These are phyloP conservation scores for Carpinus fangiana DNA, from an alignment of 306 rosid species.

Conservation along the genomic window DNA sequence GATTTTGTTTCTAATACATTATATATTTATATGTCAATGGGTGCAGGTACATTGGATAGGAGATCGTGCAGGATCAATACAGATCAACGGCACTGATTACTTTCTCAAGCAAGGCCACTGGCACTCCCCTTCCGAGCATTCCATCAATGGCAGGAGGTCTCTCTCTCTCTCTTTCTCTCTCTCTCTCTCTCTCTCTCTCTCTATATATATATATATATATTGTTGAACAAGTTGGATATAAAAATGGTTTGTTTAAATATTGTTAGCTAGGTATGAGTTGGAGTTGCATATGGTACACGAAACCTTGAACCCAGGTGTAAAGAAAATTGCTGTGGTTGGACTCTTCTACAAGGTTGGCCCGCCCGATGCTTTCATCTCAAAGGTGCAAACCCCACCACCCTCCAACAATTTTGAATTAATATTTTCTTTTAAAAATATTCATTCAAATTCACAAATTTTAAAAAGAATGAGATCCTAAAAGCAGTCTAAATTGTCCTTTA, in stretches of 20 bases:
- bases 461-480: no score
- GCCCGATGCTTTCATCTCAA: constrained; percentile 45
- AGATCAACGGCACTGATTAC: constrained; percentile 55
- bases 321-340: constrained; percentile 51
- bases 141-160: constrained; percentile 65
- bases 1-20: not conserved
- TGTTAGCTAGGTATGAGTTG: constrained; percentile 52
- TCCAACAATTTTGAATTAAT: no score
- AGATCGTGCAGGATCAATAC: constrained; percentile 48
- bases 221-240: not conserved
- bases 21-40: not conserved
- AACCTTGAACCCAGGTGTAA: constrained; percentile 24
- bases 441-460: no score
- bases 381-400: constrained; percentile 32
- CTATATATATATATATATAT: not conserved
- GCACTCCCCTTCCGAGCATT: constrained; percentile 83
- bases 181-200: not conserved
- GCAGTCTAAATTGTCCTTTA: no score
- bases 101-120: constrained; percentile 65
- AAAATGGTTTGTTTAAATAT: not conserved
- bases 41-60: constrained; percentile 53
- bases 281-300: constrained; percentile 79
- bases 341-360: constrained; percentile 52
- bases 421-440: not conserved
- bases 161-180: constrained; percentile 10